These are phyloP conservation scores for Urochloa ruziziensis DNA, from an alignment of 176 grass and related monocot species.

Conservation along the genomic window DNA sequence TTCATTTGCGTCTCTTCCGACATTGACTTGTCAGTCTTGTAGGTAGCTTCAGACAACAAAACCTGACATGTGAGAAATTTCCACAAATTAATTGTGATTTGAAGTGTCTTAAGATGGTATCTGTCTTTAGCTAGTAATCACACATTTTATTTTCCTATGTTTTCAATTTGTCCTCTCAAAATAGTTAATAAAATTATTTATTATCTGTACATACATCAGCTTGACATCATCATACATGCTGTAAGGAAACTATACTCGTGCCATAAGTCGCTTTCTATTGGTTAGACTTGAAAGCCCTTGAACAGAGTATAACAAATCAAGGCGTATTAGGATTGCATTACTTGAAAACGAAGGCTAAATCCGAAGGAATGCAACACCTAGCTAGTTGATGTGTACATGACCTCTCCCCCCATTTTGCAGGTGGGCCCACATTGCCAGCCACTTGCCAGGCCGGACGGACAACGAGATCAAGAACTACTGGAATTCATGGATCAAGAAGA, in stretches of 20 bases:
- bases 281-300: constrained; percentile 17
- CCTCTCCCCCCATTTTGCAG: constrained; percentile 27
- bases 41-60: constrained; percentile 8
- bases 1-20: constrained; percentile 14
- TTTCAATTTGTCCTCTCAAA: neutral
- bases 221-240: constrained; percentile 13
- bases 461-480: constrained; percentile 99
- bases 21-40: constrained; percentile 4
- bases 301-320: constrained; percentile 49
- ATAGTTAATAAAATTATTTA: neutral
- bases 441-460: constrained; percentile 89
- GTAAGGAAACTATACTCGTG: neutral
- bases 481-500: constrained; percentile 99
- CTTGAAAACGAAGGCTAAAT: constrained; percentile 38
- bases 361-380: constrained; percentile 3
- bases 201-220: constrained; percentile 15
- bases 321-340: constrained; percentile 4
- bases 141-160: neutral
- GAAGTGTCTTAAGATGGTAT: constrained; percentile 11
- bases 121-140: neutral
- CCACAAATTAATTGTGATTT: constrained; percentile 21
- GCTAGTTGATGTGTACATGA: constrained; percentile 13
- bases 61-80: constrained; percentile 21
- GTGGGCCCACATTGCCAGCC: constrained; percentile 99
- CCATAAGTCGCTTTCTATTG: constrained; percentile 32